Percentiles rank a stretch among this genome's conserved stretches.
phyloP scores from a whole-genome alignment of 768 basidiomycete species.

The Mycena crocata region DNA sequence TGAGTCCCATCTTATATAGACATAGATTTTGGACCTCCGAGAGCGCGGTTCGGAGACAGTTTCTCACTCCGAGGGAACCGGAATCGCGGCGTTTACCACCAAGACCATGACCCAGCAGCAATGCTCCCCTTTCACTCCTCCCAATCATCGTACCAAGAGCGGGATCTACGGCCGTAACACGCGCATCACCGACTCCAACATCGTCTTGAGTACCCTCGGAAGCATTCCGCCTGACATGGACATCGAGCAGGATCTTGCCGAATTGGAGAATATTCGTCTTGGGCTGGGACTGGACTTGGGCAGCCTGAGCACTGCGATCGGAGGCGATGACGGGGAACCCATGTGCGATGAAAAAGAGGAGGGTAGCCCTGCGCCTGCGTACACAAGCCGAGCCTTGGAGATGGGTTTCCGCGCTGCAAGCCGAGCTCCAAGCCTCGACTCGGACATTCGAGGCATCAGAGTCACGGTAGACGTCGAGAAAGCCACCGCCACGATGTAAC shows the following conservation, averaged over 20 bases:
- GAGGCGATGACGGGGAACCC: conserved; percentile 66
- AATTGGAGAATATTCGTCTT: conserved; percentile 68
- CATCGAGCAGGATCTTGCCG: conserved; percentile 63
- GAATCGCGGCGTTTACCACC: conserved; percentile 73
- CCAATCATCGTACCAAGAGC: conserved; percentile 58
- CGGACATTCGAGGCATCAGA: conserved; percentile 49
- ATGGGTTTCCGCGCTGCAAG: conserved; percentile 53
- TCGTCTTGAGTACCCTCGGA: conserved; percentile 73
- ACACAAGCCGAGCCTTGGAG: conserved; percentile 56
- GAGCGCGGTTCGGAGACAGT: conserved; percentile 86
- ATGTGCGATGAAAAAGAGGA: conserved; percentile 52
- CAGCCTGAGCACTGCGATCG: conserved; percentile 60
- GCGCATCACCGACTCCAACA: conserved; percentile 69
- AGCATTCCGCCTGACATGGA: conserved; percentile 66
- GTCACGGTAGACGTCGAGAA: conserved; percentile 75
- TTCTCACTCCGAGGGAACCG: conserved; percentile 78
- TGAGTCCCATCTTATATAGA: conserved; percentile 10
- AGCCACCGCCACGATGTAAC: conserved; percentile 61
- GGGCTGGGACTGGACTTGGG: conserved; percentile 66
- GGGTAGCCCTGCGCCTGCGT: conserved; percentile 67
- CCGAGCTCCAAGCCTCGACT: conserved; percentile 44
- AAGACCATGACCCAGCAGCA: conserved; percentile 67
- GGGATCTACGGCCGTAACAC: conserved; percentile 53
- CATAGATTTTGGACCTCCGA: conserved; percentile 82
- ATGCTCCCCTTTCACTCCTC: conserved; percentile 65